Base-by-base conservation (phyloP, 2,329 filamentous ascomycete genomes). In the Xylaria polymorpha region DNA sequence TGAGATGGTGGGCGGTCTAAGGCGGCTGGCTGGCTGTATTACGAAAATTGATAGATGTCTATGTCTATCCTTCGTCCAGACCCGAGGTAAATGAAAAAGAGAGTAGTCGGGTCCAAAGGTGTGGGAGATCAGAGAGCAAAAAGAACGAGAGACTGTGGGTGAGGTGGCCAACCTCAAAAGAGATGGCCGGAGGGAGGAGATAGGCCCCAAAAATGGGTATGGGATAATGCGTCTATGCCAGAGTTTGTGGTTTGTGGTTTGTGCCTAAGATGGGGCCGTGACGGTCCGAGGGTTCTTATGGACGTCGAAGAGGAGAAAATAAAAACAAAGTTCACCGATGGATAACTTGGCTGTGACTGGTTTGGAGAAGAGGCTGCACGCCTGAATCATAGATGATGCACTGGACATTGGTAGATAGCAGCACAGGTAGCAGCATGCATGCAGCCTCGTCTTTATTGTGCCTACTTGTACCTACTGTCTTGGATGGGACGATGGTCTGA, bases 191-290 rank as follows among this genome's bases (percentile, higher is more conserved):
- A 41, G 20, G 22, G 18, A 43, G 22, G 18, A 43, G 29, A 57
- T 18, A 29, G 12, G 20, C n/a, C 35, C 20, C 14, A 43, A 25
- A 61, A 58, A 51, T 12, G n/a, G 0, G 56, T 51, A 46, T 64
- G n/a, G 58, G 59, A 44, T 29, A 43, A 50, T 62, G 68, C 50
- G 61, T 46, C 50, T 65, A 39, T 63, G 66, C 58, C 50, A 57
- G 55, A 64, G 41, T n/a, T 46, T 6, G 41, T 25, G 25, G 25
- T 29, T 29, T 29, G 25, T 29, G 22, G 62, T 69, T 69, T 55
- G 66, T 71, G 70, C 70, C 70, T 70, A 72, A 72, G 68, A 70
- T 68, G 65, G 70, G 65, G 67, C 65, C 48, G 18, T 61, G 61
- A 18, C 44, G 29, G 43, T 61, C 22, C 39, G 10, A 22, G 50